These are phyloP conservation scores for Petunia hybrid DNA, from an alignment of 305 asterid genomes.

Conservation along the genomic window DNA sequence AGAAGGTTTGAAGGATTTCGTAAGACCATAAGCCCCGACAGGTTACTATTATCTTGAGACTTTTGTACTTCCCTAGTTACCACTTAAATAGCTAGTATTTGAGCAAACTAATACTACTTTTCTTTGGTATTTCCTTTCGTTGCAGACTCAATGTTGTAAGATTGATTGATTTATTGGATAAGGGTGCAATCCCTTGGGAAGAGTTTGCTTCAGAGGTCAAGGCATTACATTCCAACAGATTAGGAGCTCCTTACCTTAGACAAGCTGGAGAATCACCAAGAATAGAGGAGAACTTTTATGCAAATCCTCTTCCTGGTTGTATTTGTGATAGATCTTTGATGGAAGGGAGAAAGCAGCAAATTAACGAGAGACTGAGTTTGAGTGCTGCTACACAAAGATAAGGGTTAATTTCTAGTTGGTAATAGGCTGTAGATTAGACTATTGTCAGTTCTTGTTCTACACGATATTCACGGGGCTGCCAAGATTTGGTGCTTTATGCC, in stretches of 20 bases:
- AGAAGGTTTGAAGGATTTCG: conserved; percentile 71
- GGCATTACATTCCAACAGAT: conserved; percentile 59
- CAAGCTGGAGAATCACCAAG: conserved; percentile 50
- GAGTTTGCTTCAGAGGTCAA: conserved; percentile 55
- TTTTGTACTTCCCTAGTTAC: not conserved
- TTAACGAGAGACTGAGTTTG: conserved; percentile 35
- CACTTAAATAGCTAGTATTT: not conserved
- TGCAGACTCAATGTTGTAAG: conserved; percentile 66
- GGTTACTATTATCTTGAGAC: conserved; percentile 44
- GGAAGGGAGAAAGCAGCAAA: conserved; percentile 35
- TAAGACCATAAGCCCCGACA: conserved; percentile 81
- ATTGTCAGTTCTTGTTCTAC: conserved; percentile 5
- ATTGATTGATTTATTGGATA: conserved; percentile 66
- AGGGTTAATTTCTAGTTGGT: conserved; percentile 5
- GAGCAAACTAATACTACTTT: not conserved
- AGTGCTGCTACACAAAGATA: conserved; percentile 60
- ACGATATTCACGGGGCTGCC: not conserved
- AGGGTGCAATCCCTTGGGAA: conserved; percentile 54
- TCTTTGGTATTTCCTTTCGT: not conserved
- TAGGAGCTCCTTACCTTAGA: conserved; percentile 70
- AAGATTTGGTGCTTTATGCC: not conserved
- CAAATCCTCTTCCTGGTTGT: conserved; percentile 91
- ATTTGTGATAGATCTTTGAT: conserved; percentile 56
- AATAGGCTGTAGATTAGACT: conserved; percentile 30
- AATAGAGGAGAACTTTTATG: conserved; percentile 75